A percentile compares a stretch with the other conserved stretches of the same genome.
These are phyloP conservation scores for Guillardia theta DNA, from an alignment of 78 protist genomes.

Conservation along the genomic window DNA sequence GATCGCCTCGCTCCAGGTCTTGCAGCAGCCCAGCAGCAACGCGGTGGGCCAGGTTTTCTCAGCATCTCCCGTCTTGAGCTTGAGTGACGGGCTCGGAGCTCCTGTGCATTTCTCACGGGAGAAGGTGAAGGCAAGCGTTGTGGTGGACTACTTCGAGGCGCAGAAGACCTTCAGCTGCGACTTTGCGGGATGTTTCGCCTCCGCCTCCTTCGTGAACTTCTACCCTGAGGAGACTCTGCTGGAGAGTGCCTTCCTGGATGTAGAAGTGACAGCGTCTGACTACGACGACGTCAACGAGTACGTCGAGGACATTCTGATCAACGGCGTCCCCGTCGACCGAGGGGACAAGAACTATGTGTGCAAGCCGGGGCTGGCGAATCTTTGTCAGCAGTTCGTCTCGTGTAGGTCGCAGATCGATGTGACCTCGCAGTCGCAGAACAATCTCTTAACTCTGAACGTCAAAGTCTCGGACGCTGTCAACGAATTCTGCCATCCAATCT, in stretches of 20 bases:
- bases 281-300: neutral
- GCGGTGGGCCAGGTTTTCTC: neutral
- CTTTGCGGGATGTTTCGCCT: neutral
- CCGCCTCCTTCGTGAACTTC: neutral
- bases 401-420: neutral
- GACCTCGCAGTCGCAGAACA: neutral
- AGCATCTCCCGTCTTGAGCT: neutral
- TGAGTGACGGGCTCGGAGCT: neutral
- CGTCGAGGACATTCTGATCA: neutral
- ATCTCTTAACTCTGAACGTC: neutral
- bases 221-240: neutral
- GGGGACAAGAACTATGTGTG: neutral
- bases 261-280: neutral
- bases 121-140: neutral
- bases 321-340: neutral
- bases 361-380: neutral
- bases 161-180: neutral
- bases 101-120: neutral
- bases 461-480: constrained; percentile 17
- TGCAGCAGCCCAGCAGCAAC: neutral
- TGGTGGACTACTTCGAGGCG: neutral
- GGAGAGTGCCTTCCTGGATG: neutral
- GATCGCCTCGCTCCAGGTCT: neutral
- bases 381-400: neutral
- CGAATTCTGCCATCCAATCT: constrained; percentile 1